A percentile compares a stretch with the other conserved stretches of the same genome.
Evolutionary conservation across 2,329 filamentous ascomycete genomes (phyloP).

Genomic region (Dothiorella sarmentorum): DNA sequence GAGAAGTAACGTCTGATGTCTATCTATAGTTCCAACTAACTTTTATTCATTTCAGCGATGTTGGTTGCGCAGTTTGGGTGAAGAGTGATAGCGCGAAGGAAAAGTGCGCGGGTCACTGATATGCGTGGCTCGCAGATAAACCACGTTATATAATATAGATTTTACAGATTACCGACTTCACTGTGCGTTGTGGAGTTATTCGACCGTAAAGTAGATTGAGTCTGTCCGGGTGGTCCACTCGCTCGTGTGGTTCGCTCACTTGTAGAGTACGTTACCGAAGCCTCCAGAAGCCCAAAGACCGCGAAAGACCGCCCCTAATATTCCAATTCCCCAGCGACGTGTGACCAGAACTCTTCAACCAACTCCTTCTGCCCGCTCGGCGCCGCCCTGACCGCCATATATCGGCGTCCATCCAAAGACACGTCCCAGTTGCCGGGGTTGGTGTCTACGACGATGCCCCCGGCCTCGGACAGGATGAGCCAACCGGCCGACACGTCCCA

Average conservation of each 20-base stretch:
- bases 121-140: neutral
- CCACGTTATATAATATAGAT: too few relatives aligned
- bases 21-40: neutral
- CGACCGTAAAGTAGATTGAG: neutral
- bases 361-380: conserved; percentile 43
- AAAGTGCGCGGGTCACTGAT: neutral
- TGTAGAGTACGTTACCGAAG: neutral
- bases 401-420: conserved; percentile 54
- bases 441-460: conserved; percentile 67
- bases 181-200: neutral
- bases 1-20: neutral
- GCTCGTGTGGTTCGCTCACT: neutral
- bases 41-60: neutral
- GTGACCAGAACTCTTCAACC: conserved; percentile 48
- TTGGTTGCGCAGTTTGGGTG: neutral
- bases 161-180: too few relatives aligned
- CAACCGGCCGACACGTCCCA: conserved; percentile 84
- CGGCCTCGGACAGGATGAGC: conserved; percentile 71
- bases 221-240: neutral
- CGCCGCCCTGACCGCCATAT: conserved; percentile 48
- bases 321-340: conserved; percentile 22
- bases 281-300: too few relatives aligned
- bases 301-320: too few relatives aligned
- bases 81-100: too few relatives aligned
- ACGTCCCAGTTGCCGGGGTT: conserved; percentile 69